These are phyloP conservation scores for Juncus effusus DNA, from an alignment of 176 grass and related monocot species.

Conservation along the genomic window DNA sequence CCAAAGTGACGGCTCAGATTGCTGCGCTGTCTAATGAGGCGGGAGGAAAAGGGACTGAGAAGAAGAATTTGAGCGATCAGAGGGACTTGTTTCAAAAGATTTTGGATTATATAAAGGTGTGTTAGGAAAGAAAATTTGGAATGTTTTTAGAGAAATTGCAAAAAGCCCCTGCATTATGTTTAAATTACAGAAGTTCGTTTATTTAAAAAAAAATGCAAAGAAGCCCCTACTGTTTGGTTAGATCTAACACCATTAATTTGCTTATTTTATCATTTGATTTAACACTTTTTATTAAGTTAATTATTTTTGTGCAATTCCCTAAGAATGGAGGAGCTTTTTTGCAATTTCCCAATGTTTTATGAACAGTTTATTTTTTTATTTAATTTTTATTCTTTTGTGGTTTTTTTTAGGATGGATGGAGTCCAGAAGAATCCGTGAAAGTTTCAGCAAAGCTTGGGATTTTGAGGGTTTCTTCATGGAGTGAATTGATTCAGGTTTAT, in stretches of 20 bases:
- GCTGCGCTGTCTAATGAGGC: constrained; percentile 68
- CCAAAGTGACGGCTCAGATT: constrained; percentile 66
- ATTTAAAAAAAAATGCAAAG: too few species aligned
- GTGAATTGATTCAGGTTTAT: constrained; percentile 72
- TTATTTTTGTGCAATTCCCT: too few species aligned
- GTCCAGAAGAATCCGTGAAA: constrained; percentile 70
- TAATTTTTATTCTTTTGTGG: constrained; percentile 6
- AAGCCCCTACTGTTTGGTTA: too few species aligned
- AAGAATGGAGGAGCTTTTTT: too few species aligned
- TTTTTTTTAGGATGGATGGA: constrained; percentile 45
- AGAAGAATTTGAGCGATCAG: constrained; percentile 95
- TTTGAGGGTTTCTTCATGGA: constrained; percentile 79
- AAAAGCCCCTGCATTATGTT: too few species aligned
- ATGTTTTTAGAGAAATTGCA: too few species aligned
- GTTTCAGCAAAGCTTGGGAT: constrained; percentile 64
- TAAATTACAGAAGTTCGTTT: too few species aligned
- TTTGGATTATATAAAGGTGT: constrained; percentile 80
- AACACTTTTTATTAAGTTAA: too few species aligned
- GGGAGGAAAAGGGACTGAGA: constrained; percentile 87
- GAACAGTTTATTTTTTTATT: background rate
- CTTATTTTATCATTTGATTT: too few species aligned
- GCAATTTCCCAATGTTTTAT: too few species aligned
- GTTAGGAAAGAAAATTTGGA: too few species aligned
- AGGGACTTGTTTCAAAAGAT: constrained; percentile 80
- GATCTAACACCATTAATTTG: too few species aligned